Conservation (phyloP, 495 filamentous ascomycete species). For the Tricharina praecox region DNA sequence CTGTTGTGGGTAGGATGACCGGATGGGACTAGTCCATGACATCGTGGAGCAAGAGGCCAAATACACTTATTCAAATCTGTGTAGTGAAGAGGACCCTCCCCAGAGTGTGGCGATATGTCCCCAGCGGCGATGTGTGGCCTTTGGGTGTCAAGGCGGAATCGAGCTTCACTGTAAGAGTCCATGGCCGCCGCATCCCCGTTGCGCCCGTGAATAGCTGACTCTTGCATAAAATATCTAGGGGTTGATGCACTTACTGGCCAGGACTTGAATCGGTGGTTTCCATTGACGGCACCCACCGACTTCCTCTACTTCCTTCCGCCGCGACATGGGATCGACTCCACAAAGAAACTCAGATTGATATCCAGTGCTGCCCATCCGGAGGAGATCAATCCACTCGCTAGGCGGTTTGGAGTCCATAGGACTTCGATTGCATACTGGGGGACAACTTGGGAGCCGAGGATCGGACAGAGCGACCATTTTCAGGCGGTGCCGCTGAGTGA, state of each 20-base stretch:
- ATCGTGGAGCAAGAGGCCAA: conserved; percentile 27
- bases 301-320: conserved; percentile 50
- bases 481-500: conserved; percentile 52
- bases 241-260: conserved; percentile 44
- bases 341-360: conserved; percentile 48
- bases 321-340: conserved; percentile 35
- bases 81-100: conserved; percentile 48
- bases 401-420: conserved; percentile 17
- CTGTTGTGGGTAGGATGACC: conserved; percentile 29
- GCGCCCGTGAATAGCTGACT: too few relatives aligned
- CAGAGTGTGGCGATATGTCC: conserved; percentile 54
- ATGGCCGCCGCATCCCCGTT: too few relatives aligned
- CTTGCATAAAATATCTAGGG: conserved; percentile 25
- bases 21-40: conserved; percentile 48
- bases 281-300: conserved; percentile 49
- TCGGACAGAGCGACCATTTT: conserved; percentile 43
- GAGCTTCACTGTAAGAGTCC: conserved; percentile 52
- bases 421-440: conserved; percentile 19
- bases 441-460: conserved; percentile 18
- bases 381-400: conserved; percentile 16
- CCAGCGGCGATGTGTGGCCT: conserved; percentile 49
- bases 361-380: conserved; percentile 42
- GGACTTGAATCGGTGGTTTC: conserved; percentile 46
- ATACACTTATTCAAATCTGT: conserved; percentile 39
- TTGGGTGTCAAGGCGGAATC: conserved; percentile 50